phyloP scores from a whole-genome alignment of 495 filamentous ascomycete genomes.

The Penicillium samsonianum region DNA sequence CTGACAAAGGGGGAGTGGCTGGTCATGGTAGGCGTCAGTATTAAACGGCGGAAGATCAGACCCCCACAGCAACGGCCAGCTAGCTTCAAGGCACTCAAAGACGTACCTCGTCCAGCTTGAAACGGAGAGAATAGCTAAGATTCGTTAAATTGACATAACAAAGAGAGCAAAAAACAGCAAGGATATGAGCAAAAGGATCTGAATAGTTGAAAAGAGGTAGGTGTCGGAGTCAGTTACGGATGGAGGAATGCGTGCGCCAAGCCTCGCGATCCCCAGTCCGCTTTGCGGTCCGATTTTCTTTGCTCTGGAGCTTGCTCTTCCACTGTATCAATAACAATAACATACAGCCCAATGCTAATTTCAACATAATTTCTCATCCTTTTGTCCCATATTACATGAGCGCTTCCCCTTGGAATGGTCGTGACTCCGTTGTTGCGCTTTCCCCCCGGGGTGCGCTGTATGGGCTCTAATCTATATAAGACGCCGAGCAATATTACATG shows the following conservation, averaged over 20 bases:
- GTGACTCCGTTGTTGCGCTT: conserved; percentile 40
- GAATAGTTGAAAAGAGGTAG: conserved; percentile 7
- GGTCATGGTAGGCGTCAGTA: conserved; percentile 31
- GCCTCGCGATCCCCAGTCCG: conserved; percentile 21
- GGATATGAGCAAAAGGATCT: background rate
- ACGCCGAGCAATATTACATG: conserved; percentile 12
- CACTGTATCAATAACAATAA: conserved; percentile 1
- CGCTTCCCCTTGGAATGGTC: conserved; percentile 32
- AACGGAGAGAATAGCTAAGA: background rate
- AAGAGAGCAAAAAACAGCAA: conserved; percentile 3
- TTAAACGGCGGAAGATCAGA: conserved; percentile 25
- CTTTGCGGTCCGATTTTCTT: conserved; percentile 17
- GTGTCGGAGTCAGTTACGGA: conserved; percentile 19
- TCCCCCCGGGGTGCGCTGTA: conserved; percentile 33
- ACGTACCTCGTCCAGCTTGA: conserved; percentile 21
- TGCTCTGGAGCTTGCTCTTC: conserved; percentile 6
- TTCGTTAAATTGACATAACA: conserved; percentile 18
- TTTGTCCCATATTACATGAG: conserved; percentile 13
- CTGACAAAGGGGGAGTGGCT: conserved; percentile 27
- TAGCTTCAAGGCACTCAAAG: conserved; percentile 14
- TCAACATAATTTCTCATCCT: conserved; percentile 12
- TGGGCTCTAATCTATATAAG: conserved; percentile 24
- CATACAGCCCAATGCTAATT: conserved; percentile 15
- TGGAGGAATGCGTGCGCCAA: conserved; percentile 26
- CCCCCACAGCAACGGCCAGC: conserved; percentile 29